These are phyloP conservation scores for Dioscorea cayenensis DNA, from an alignment of 116 monocot species.

Conservation along the genomic window DNA sequence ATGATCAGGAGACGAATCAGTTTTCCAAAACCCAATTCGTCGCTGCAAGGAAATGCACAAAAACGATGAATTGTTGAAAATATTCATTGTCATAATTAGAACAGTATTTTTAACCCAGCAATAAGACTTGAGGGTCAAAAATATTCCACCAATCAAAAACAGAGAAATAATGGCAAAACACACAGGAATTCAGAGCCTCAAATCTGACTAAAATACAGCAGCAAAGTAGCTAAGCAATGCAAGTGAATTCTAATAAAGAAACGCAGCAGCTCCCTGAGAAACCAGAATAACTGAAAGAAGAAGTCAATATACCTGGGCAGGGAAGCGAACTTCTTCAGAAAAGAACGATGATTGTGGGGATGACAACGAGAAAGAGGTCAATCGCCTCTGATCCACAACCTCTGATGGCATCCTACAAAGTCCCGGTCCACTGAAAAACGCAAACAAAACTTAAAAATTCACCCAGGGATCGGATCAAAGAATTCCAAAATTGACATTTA, in stretches of 20 bases:
- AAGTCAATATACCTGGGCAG: slow-evolving; percentile 24
- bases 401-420: slow-evolving; percentile 40
- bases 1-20: slow-evolving; percentile 29
- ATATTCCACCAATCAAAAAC: no score
- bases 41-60: slow-evolving; percentile 20
- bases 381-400: slow-evolving; percentile 41
- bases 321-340: slow-evolving; percentile 23
- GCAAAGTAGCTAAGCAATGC: no score
- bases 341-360: slow-evolving; percentile 30
- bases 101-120: neutral
- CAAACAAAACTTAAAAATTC: neutral
- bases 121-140: no score
- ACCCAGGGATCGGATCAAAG: neutral
- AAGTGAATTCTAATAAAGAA: neutral
- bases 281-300: neutral
- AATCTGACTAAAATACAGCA: no score
- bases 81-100: neutral
- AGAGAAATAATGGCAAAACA: no score
- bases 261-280: neutral
- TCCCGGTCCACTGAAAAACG: neutral
- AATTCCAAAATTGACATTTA: neutral
- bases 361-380: slow-evolving; percentile 12
- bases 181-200: no score
- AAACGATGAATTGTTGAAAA: neutral
- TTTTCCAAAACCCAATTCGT: slow-evolving; percentile 52